A percentile compares a stretch with the other conserved stretches of the same genome.
Conservation (phyloP, 2,329 filamentous ascomycete species). For the Aspergillus nomiae region DNA sequence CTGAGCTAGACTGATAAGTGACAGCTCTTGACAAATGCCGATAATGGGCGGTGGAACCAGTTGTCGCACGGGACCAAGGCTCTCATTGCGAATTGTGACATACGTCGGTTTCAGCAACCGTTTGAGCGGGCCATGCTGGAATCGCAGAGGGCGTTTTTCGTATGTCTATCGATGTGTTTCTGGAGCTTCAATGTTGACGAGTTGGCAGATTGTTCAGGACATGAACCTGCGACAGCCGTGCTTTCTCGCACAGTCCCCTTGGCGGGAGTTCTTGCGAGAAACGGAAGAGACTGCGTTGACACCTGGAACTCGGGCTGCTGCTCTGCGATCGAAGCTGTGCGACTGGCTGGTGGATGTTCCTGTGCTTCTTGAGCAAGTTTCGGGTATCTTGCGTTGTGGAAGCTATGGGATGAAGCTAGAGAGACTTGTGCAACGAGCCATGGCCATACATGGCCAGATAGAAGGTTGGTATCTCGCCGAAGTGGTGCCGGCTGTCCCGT, state of each 20-base stretch:
- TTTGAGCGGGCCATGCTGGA: neutral
- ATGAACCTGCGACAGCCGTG: neutral
- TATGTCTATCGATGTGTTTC: neutral
- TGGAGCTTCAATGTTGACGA: neutral
- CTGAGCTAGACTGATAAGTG: neutral
- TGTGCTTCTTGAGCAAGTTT: neutral
- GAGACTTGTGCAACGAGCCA: neutral
- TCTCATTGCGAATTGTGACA: neutral
- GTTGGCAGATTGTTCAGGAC: neutral
- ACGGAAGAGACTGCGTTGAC: neutral
- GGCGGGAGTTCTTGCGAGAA: neutral
- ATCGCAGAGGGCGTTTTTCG: neutral
- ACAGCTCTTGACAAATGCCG: neutral
- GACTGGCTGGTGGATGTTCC: neutral
- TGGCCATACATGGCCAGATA: neutral
- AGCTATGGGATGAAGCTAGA: neutral
- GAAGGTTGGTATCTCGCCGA: neutral
- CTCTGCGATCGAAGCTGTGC: neutral
- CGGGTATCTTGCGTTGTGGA: neutral
- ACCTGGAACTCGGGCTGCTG: neutral
- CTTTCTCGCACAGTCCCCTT: neutral
- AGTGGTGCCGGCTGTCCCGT: neutral
- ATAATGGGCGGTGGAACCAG: neutral
- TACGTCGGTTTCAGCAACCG: neutral
- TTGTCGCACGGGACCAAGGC: neutral